Base-by-base conservation (phyloP, 2,329 filamentous ascomycete genomes). In the Pseudogymnoascus sp. region DNA sequence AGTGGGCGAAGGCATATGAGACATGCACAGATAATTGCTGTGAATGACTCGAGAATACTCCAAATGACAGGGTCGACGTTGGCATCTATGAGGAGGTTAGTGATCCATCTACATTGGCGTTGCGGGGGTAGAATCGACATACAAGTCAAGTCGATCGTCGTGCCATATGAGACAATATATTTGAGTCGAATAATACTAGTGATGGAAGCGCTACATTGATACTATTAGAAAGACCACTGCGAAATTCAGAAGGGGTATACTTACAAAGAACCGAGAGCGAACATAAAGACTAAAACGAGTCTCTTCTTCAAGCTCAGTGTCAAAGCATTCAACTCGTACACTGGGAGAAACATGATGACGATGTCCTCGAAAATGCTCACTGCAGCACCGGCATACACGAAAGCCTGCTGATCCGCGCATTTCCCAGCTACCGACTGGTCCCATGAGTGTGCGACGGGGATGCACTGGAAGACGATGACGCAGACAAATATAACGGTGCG, bases 321-420 rank as follows among this genome's bases (percentile, higher is more conserved):
- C 78, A 89, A 83, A 46, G 79, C 78, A 5, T 83, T 83, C 61
- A 89, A 73, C 38, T 88, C 83, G 1, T 86, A 85, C 75, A 88
- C 84, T 0, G 86, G 86, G 9, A 88, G 76, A 56, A 87, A 82
- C 11, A 89, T 75, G 33, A 89, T 83, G 37, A 83, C 82, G 31
- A 89, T 73, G 67, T 89, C 87, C n/a, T 86, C 88, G 60, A 85
- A 83, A 66, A 89, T 85, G 72, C 88, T 88, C 61, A 88, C 79
- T 0, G 85, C 86, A 1, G 86, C 84, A 1, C 85, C 88, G 7
- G 83, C 85, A 7, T 88, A 82, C 68, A 88, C 87, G 21, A 88
- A 78, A 1, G 83, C 86, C 64, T 87, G 78, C 59, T 87, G 83
- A 70, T 88, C 81, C 63, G 80, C 84, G 70, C 87, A 89, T 35